phyloP scores from a whole-genome alignment of 208 protist genomes.

The Acanthamoeba lenticulata region DNA sequence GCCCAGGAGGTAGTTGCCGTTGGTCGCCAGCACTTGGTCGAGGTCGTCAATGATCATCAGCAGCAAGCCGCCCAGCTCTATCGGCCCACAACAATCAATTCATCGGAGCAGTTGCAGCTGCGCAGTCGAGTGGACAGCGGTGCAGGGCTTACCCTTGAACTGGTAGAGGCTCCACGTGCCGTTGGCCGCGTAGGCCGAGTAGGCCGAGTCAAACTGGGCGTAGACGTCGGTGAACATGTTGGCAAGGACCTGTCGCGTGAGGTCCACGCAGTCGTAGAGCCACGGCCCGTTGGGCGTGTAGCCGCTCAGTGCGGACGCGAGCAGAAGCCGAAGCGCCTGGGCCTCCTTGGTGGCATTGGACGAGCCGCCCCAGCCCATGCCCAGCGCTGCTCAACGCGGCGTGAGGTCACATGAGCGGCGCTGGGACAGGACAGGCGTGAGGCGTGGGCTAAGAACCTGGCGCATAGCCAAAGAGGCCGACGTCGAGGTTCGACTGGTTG shows the following conservation, averaged over 20 bases:
- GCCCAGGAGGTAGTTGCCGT: constrained; percentile 80
- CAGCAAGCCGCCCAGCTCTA: too few species aligned
- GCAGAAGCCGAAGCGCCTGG: neutral
- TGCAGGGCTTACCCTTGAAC: constrained; percentile 53
- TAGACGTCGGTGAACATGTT: constrained; percentile 50
- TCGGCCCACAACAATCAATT: too few species aligned
- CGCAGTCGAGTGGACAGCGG: too few species aligned
- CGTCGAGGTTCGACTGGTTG: neutral
- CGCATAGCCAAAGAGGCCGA: neutral
- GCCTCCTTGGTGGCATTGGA: neutral
- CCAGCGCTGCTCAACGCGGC: too few species aligned
- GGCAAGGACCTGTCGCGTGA: constrained; percentile 64
- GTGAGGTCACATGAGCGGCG: too few species aligned
- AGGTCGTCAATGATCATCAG: constrained; percentile 67
- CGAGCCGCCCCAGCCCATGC: neutral
- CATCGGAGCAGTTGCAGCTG: too few species aligned
- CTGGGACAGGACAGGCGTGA: too few species aligned
- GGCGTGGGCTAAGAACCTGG: too few species aligned
- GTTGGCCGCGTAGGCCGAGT: neutral
- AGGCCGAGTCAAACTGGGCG: neutral
- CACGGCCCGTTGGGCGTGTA: constrained; percentile 56
- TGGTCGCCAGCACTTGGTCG: constrained; percentile 76
- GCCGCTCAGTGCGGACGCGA: neutral
- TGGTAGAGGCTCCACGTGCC: constrained; percentile 70
- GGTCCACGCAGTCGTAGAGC: constrained; percentile 80